Percentiles rank a stretch among this genome's conserved stretches.
These are phyloP conservation scores for Monosporascus sp. DNA, from an alignment of 2,329 filamentous ascomycete genomes.

Conservation along the genomic window DNA sequence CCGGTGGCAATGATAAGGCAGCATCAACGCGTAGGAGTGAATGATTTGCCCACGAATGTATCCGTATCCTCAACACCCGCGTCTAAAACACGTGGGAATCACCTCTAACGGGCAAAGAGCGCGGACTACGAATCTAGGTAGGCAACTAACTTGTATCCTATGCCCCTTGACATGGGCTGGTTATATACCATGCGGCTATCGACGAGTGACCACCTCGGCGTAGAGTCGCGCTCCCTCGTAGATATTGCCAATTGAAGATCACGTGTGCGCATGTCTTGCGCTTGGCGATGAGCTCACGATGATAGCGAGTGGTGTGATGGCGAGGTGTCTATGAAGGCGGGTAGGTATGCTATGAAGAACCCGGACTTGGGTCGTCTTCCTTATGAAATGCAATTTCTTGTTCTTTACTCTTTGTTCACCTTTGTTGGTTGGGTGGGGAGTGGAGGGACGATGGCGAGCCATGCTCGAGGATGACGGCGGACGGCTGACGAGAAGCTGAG, in stretches of 20 bases:
- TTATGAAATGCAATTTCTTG: not conserved
- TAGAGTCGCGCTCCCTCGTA: not conserved
- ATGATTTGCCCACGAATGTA: not conserved
- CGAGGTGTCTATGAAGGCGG: no score
- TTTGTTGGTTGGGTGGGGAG: not conserved
- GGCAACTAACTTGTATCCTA: not conserved
- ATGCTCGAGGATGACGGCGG: not conserved
- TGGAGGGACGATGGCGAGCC: not conserved
- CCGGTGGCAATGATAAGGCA: not conserved
- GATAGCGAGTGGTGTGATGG: not conserved
- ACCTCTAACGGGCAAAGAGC: not conserved
- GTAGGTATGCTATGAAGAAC: not conserved
- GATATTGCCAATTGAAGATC: not conserved
- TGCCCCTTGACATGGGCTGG: not conserved
- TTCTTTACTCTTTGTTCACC: not conserved
- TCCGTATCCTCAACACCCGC: not conserved
- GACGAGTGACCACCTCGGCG: not conserved
- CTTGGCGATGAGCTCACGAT: not conserved
- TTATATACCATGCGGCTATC: not conserved
- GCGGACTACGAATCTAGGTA: not conserved
- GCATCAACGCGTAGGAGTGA: not conserved
- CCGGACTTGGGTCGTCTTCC: not conserved
- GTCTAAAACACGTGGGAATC: not conserved
- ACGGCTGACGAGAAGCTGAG: not conserved
- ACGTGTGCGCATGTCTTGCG: not conserved